Base-by-base conservation (phyloP, 305 asterid species). In the Rubia occidens region DNA sequence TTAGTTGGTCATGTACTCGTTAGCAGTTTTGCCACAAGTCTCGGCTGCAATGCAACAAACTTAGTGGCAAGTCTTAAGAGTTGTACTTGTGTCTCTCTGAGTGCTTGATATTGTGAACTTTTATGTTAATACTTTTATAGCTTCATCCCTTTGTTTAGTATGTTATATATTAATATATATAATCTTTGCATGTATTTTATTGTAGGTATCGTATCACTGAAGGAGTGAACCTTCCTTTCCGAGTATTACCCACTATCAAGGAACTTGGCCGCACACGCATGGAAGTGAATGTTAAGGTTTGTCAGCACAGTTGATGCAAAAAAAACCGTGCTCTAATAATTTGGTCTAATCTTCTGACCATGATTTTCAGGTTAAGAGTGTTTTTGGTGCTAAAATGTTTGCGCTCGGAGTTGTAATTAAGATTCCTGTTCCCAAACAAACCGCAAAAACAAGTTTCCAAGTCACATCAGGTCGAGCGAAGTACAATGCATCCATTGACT, bases 241-340 rank as follows among this genome's bases (percentile, higher is more conserved):
- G 98, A 78, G 97, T 95, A 67, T 80, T 95, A 77, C 99, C 98
- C 71, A 95, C 99, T 72, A 91, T 95, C 83, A 95, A 95, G 86
- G 99, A 95, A 83, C 82, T 91, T 85, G 98, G 99, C 67, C 90
- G 99, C 66, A 91, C 99, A 66, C 97, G 99, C 72, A 89, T 95
- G 99, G 99, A 95, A 87, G 98, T 95, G 81, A 95, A 95, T 77
- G 98, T 95, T 51, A 95, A 91, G 98, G 99, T 95, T 78, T 71
- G 90, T 78, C 70, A 51, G 74, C 68, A 68, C 55, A 71, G 47
- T 64, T 67, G 56, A 63, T 59, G 37, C 26, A n/a, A 7, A 49
- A 35, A 21, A 56, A 43, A 1, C 35, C 8, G 8, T 71, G 71
- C 43, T 32, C n/a, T 49, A 51, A 13, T 54, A 21, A 6, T 69